These are phyloP conservation scores for Ceratorhiza oryzae-sativae DNA, from an alignment of 1,284 basidiomycete genomes.

Conservation along the genomic window DNA sequence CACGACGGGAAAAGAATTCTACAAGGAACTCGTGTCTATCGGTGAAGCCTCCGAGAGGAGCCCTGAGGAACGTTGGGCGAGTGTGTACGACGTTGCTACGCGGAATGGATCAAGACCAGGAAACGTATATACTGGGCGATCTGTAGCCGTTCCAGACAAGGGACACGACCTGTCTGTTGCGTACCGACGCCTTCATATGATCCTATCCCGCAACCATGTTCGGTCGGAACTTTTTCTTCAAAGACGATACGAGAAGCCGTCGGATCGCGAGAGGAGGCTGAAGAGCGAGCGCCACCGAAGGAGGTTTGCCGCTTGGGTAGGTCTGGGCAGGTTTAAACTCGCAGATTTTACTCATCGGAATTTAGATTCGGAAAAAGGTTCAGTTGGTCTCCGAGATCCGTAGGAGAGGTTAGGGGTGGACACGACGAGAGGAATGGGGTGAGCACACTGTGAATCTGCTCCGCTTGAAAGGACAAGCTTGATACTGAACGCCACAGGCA, in stretches of 20 bases:
- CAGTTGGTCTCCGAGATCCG: slow-evolving; percentile 64
- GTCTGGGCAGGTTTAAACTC: slow-evolving; percentile 45
- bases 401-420: slow-evolving; percentile 59
- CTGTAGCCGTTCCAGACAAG: slow-evolving; percentile 36
- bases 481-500: slow-evolving; percentile 44
- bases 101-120: slow-evolving; percentile 11
- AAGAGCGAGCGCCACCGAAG: slow-evolving; percentile 70
- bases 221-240: slow-evolving; percentile 57
- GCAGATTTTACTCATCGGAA: background rate
- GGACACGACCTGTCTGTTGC: slow-evolving; percentile 50
- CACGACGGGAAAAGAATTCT: slow-evolving; percentile 1
- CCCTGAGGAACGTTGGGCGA: slow-evolving; percentile 48
- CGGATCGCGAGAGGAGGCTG: slow-evolving; percentile 68
- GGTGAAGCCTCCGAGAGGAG: slow-evolving; percentile 51
- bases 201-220: slow-evolving; percentile 65
- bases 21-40: background rate
- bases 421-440: slow-evolving; percentile 48
- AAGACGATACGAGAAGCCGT: slow-evolving; percentile 75
- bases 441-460: slow-evolving; percentile 45
- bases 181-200: slow-evolving; percentile 59
- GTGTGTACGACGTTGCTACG: slow-evolving; percentile 13
- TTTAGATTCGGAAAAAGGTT: slow-evolving; percentile 69
- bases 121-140: slow-evolving; percentile 43
- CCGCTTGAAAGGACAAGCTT: background rate
- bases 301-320: slow-evolving; percentile 71